Evolutionary conservation across 129 eudicot species (phyloP).

Genomic region (carrot (Daucus carota)): DNA sequence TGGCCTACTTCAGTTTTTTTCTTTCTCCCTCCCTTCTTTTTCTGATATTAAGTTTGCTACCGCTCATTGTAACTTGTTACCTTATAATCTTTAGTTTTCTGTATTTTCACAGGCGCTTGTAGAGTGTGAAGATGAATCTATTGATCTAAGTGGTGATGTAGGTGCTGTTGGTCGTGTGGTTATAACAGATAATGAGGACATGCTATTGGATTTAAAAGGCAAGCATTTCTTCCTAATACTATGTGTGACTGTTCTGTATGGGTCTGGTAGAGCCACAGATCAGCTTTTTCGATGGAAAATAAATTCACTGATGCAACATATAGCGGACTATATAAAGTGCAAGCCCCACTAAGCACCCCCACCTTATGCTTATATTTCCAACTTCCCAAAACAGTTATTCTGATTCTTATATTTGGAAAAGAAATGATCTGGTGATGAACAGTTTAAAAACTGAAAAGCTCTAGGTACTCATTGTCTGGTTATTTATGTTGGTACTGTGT

Average conservation of each 20-base stretch:
- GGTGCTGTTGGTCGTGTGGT: slow-evolving; percentile 91
- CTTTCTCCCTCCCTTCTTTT: not conserved
- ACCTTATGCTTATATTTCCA: not conserved
- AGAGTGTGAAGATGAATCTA: slow-evolving; percentile 96
- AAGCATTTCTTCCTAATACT: not conserved
- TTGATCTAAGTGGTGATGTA: slow-evolving; percentile 94
- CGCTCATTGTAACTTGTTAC: not conserved
- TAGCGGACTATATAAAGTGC: not conserved
- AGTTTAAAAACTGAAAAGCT: not conserved
- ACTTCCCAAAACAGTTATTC: not conserved
- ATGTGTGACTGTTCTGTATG: not conserved
- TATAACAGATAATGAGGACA: slow-evolving; percentile 62
- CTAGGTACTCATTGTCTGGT: not conserved
- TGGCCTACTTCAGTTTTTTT: slow-evolving; percentile 7
- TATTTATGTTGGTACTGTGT: not conserved
- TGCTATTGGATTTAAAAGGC: slow-evolving; percentile 94
- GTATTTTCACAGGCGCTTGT: slow-evolving; percentile 73
- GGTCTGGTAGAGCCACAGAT: not conserved
- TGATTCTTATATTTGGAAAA: not conserved
- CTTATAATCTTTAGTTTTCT: slow-evolving; percentile 6
- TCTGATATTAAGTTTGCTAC: not conserved
- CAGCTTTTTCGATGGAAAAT: no score
- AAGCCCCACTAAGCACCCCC: no score
- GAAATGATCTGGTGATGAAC: not conserved
- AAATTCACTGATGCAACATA: not conserved